Base-by-base conservation (phyloP, 176 grass and related monocot species). In the Musa itinerans region DNA sequence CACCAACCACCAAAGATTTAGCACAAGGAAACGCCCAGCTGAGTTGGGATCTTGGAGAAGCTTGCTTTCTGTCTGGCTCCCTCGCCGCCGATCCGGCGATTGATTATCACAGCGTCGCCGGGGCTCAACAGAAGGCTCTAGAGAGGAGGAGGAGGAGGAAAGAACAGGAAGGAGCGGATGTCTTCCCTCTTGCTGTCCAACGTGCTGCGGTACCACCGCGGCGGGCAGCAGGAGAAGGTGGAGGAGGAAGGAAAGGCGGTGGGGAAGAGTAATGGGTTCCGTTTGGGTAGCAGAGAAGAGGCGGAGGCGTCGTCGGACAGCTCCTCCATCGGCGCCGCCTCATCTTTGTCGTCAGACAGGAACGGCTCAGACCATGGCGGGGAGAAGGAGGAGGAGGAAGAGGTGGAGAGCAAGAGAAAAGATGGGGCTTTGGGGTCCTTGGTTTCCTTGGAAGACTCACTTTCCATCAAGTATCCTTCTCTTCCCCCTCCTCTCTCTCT, bases 361-460 rank as follows among this genome's bases (percentile, higher is more conserved):
- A 72, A 48, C 12, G 83, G 34, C 34, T 43, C 34, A 43, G 34
- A 0, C 4, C 34, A 43, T 43, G 34, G 81, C 0, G 85, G 82
- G 0, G 75, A 77, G 13, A 29, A 78, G n/a, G 83, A 78, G n/a
- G 83, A 85, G 68, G 52, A 73, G 8, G 87, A 65, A 19, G 81
- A 76, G 0, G 86, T 34, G 50, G 85, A 84, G 1, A 66, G 15
- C 43, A 61, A 0, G 52, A 68, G 17, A 52, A 1, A 10, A 48
- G 50, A 2, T 52, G 78, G 15, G 50, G 78, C 72, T 64, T 78
- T 91, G 10, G 43, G 68, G 29, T 80, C 53, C 80, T 79, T 91
- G 11, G 79, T 81, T 80, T 85, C 85, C 51, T 83, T 91, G 26
- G 89, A 91, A 53, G 89, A 91, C 29, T 85, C 89, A 50, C 89